A percentile compares a stretch with the other conserved stretches of the same genome.
These are phyloP conservation scores for Starmerella cellae DNA, from an alignment of 805 yeast species.

Conservation along the genomic window DNA sequence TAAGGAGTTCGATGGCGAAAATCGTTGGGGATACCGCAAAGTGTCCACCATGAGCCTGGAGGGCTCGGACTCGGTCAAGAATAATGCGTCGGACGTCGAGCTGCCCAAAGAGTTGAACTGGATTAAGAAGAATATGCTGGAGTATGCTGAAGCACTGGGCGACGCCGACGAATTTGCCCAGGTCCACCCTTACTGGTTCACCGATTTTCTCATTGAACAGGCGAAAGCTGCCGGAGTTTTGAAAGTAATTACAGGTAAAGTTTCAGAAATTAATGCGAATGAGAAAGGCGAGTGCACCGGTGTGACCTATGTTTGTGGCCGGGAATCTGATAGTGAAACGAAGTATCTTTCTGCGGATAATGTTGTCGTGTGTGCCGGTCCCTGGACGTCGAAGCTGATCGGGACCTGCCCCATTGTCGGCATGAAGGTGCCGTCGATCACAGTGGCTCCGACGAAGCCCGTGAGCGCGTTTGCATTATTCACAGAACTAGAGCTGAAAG, in stretches of 20 bases:
- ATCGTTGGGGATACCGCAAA: slow-evolving; percentile 86
- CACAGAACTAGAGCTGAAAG: slow-evolving; percentile 71
- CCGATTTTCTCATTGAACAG: slow-evolving; percentile 65
- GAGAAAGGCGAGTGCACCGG: slow-evolving; percentile 62
- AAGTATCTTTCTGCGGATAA: slow-evolving; percentile 42
- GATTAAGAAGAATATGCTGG: slow-evolving; percentile 53
- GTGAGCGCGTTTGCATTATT: slow-evolving; percentile 92
- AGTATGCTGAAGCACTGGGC: slow-evolving; percentile 68
- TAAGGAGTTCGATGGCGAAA: slow-evolving; percentile 64
- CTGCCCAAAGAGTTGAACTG: slow-evolving; percentile 52
- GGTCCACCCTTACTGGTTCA: slow-evolving; percentile 89
- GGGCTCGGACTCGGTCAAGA: slow-evolving; percentile 32
- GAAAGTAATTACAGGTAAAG: slow-evolving; percentile 78
- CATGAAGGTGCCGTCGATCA: slow-evolving; percentile 86
- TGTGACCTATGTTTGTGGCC: slow-evolving; percentile 39
- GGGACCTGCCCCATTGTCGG: slow-evolving; percentile 94
- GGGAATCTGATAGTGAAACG: neutral
- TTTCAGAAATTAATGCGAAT: slow-evolving; percentile 48
- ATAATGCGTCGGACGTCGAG: slow-evolving; percentile 31
- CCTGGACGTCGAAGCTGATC: slow-evolving; percentile 86
- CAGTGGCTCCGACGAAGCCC: slow-evolving; percentile 65
- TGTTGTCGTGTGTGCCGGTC: slow-evolving; percentile 80
- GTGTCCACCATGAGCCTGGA: slow-evolving; percentile 76
- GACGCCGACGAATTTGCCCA: slow-evolving; percentile 85
- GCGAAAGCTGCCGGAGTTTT: slow-evolving; percentile 73